Conservation (phyloP, 2,329 filamentous ascomycete genomes). For the Hypomyces perniciosus region DNA sequence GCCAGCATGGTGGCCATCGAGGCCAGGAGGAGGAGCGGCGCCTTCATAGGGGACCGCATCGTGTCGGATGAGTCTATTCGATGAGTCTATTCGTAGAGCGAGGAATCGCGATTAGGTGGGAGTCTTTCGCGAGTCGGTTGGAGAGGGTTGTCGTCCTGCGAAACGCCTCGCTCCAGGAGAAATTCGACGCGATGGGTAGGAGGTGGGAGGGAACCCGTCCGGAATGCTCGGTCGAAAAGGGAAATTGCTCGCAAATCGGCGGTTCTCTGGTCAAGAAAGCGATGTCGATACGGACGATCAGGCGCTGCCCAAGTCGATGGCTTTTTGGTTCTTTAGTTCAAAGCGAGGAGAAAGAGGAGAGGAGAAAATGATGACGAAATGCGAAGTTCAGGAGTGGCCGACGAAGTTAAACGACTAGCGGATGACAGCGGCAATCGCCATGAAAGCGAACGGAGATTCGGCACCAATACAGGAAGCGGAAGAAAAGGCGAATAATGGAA, state of each 20-base stretch:
- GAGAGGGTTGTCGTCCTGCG: conserved; percentile 2
- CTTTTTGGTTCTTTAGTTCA: neutral
- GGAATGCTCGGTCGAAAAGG: neutral
- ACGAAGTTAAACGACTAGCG: neutral
- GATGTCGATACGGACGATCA: no score
- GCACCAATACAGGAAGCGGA: neutral
- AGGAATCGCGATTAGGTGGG: neutral
- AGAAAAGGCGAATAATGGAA: conserved; percentile 3
- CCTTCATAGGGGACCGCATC: conserved; percentile 43
- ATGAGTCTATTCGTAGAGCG: neutral
- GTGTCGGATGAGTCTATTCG: conserved; percentile 16
- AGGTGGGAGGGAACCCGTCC: neutral
- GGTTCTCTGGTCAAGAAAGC: neutral
- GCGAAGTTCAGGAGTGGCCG: neutral
- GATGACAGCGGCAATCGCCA: conserved; percentile 1
- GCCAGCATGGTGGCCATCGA: conserved; percentile 38
- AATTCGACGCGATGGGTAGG: neutral
- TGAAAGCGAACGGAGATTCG: no score
- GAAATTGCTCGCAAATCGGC: neutral
- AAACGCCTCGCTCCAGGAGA: neutral
- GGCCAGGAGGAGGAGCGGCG: conserved; percentile 41
- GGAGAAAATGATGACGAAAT: conserved; percentile 1
- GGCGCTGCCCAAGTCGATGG: no score
- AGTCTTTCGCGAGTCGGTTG: neutral
- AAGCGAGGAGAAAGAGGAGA: neutral